These are phyloP conservation scores for Hordeum pubiflorum DNA, from an alignment of 202 grass and related monocot genomes.

Conservation along the genomic window DNA sequence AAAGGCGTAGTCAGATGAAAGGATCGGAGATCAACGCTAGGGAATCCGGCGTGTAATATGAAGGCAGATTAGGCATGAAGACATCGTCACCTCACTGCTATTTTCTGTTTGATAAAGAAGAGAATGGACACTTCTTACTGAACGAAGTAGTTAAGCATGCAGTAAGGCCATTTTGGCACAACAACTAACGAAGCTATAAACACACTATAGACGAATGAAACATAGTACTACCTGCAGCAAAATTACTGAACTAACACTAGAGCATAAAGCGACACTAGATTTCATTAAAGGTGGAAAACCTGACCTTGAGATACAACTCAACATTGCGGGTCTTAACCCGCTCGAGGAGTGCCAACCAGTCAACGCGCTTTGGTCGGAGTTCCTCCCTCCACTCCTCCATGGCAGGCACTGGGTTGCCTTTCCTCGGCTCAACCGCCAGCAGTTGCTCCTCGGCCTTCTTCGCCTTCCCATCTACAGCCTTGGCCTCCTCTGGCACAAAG, in stretches of 20 bases:
- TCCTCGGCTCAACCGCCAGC: slow-evolving; percentile 39
- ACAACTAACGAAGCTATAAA: not conserved
- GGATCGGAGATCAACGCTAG: not conserved
- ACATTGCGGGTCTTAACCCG: slow-evolving; percentile 60
- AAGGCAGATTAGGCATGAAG: not conserved
- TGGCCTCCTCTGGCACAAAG: slow-evolving; percentile 54
- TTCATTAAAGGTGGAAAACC: slow-evolving; percentile 10
- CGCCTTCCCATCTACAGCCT: slow-evolving; percentile 57
- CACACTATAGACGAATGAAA: not conserved
- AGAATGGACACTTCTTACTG: not conserved
- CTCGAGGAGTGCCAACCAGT: slow-evolving; percentile 69
- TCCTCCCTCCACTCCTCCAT: slow-evolving; percentile 82
- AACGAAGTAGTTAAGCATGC: not conserved
- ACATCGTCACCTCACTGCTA: not conserved
- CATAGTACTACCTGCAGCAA: not conserved
- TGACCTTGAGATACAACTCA: slow-evolving; percentile 77
- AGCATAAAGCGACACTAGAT: slow-evolving; percentile 11
- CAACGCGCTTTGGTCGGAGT: slow-evolving; percentile 52
- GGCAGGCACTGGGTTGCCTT: slow-evolving; percentile 39
- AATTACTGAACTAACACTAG: not conserved
- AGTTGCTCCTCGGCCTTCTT: slow-evolving; percentile 66
- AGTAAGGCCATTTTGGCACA: not conserved
- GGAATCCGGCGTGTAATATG: not conserved
- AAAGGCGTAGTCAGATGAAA: not conserved
- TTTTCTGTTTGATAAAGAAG: not conserved